phyloP scores from a whole-genome alignment of 2,329 filamentous ascomycete species.

The Volutella citrinella region DNA sequence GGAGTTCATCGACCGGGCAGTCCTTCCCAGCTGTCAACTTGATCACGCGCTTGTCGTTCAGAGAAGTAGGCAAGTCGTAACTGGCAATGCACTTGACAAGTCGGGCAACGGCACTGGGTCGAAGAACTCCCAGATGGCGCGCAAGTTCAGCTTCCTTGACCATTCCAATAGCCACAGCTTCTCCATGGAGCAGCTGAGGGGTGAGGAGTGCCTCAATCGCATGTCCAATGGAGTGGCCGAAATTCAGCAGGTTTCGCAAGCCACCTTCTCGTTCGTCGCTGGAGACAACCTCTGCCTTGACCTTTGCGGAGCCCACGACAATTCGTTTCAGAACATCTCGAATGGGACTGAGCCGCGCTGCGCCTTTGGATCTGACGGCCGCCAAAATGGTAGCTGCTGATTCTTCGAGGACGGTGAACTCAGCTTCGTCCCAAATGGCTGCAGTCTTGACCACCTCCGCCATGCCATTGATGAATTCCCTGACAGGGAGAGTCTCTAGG shows the following conservation, averaged over 20 bases:
- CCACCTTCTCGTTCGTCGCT: constrained; percentile 93
- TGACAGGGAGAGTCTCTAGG: constrained; percentile 80
- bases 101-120: constrained; percentile 82
- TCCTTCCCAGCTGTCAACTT: constrained; percentile 81
- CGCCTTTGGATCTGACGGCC: constrained; percentile 31
- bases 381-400: constrained; percentile 73
- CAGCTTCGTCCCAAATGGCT: constrained; percentile 87
- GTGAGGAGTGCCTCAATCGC: constrained; percentile 94
- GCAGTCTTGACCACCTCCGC: constrained; percentile 97
- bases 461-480: constrained; percentile 98
- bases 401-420: constrained; percentile 81
- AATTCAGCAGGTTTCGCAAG: constrained; percentile 90
- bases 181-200: constrained; percentile 91
- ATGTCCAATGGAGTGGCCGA: constrained; percentile 96
- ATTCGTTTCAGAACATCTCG: constrained; percentile 69
- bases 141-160: constrained; percentile 95
- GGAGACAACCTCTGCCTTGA: constrained; percentile 93
- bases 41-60: constrained; percentile 78
- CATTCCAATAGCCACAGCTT: constrained; percentile 97
- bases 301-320: constrained; percentile 84
- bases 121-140: constrained; percentile 80
- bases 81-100: constrained; percentile 92
- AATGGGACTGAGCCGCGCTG: constrained; percentile 67
- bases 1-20: constrained; percentile 80
- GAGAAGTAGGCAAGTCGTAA: constrained; percentile 82